These are phyloP conservation scores for Tricholoma saponaceum DNA, from an alignment of 768 basidiomycete species.

Conservation along the genomic window DNA sequence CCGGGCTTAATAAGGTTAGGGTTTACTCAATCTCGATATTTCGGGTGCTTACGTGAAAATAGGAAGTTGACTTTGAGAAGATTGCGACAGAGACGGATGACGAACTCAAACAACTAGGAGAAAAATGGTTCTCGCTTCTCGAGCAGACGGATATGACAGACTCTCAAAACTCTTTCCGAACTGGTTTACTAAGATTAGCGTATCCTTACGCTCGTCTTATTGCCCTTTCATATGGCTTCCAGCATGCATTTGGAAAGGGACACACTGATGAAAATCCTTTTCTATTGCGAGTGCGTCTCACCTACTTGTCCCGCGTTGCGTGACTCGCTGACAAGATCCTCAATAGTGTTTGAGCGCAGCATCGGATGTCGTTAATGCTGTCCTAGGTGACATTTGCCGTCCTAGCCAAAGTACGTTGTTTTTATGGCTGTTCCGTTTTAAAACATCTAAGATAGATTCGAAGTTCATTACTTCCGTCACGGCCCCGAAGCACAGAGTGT, in stretches of 20 bases:
- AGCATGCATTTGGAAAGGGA: slow-evolving; percentile 66
- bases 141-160: slow-evolving; percentile 52
- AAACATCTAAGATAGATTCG: slow-evolving; percentile 6
- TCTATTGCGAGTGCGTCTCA: slow-evolving; percentile 54
- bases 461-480: slow-evolving; percentile 59
- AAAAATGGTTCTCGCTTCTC: slow-evolving; percentile 53
- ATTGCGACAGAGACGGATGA: slow-evolving; percentile 70
- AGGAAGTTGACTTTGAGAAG: slow-evolving; percentile 62
- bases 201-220: slow-evolving; percentile 69
- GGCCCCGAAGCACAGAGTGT: slow-evolving; percentile 80
- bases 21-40: background rate
- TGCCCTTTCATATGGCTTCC: slow-evolving; percentile 72
- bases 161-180: slow-evolving; percentile 54
- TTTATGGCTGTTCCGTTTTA: background rate
- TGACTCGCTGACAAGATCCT: slow-evolving; percentile 3
- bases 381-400: slow-evolving; percentile 54
- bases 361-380: slow-evolving; percentile 56
- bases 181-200: slow-evolving; percentile 54
- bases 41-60: background rate
- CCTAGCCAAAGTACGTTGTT: slow-evolving; percentile 48
- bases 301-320: background rate
- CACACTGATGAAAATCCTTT: slow-evolving; percentile 62
- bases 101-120: slow-evolving; percentile 49
- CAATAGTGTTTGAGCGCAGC: slow-evolving; percentile 64
- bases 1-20: slow-evolving; percentile 69